phyloP scores from a whole-genome alignment of 495 filamentous ascomycete genomes.

The Podospora appendiculata region DNA sequence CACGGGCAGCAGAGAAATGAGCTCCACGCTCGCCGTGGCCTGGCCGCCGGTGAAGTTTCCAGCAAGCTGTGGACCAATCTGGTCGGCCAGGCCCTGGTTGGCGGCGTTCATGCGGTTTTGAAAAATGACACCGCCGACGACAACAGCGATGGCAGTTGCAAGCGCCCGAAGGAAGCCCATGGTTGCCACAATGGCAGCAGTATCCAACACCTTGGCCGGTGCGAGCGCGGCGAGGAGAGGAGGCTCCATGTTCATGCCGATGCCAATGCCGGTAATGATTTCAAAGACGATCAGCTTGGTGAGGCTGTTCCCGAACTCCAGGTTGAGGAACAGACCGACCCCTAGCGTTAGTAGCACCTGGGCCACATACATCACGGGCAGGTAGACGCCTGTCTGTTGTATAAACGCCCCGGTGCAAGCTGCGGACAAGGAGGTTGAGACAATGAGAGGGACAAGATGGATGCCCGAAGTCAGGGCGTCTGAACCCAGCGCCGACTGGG shows the following conservation, averaged over 20 bases:
- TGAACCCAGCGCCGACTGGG: conserved; percentile 64
- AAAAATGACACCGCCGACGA: conserved; percentile 71
- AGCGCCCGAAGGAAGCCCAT: conserved; percentile 65
- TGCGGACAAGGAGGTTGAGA: conserved; percentile 56
- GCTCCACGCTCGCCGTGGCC: conserved; percentile 45
- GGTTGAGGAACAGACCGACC: conserved; percentile 51
- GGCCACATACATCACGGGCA: conserved; percentile 43
- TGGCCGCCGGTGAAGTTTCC: conserved; percentile 33
- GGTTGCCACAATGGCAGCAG: conserved; percentile 63
- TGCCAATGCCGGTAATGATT: conserved; percentile 56
- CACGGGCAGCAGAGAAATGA: conserved; percentile 41
- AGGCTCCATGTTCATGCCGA: conserved; percentile 57
- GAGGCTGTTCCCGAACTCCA: conserved; percentile 37
- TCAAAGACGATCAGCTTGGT: conserved; percentile 49
- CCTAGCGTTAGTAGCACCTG: conserved; percentile 49
- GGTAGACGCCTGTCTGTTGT: conserved; percentile 54
- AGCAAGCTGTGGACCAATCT: conserved; percentile 30
- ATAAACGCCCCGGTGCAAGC: conserved; percentile 57
- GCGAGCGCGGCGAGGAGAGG: conserved; percentile 70
- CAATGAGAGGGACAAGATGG: conserved; percentile 63
- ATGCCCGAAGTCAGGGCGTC: conserved; percentile 65
- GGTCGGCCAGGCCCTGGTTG: conserved; percentile 16
- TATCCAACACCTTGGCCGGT: conserved; percentile 53
- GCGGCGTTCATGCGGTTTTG: conserved; percentile 43
- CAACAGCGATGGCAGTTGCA: conserved; percentile 59